Base-by-base conservation (phyloP, 2,329 filamentous ascomycete genomes). In the Diaporthe sp. region DNA sequence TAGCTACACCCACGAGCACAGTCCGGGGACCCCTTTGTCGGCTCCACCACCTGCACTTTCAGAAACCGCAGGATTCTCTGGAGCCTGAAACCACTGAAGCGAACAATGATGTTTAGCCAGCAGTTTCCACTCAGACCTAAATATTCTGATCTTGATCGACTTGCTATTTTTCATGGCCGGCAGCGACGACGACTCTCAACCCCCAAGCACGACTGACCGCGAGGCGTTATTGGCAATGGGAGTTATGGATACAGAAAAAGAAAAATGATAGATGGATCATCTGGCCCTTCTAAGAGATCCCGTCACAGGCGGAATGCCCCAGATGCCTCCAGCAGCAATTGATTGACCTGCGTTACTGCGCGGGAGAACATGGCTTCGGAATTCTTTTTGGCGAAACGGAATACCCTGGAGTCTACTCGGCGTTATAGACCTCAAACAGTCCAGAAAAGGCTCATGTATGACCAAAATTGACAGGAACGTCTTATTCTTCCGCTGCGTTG, bases 371-470 rank as follows among this genome's bases (percentile, higher is more conserved):
- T 64, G 40, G 25, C 25, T 64, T 64, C 25, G 25, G 17, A 9
- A n/a, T 28, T 13, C 28, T 52, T 25, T 52, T 40, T 35, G 64
- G 47, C 47, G 45, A 68, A 67, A 54, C n/a, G 64, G 64, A 25
- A 68, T 68, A 68, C 64, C 64, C 47, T 40, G 33, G 64, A 54
- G 64, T 68, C 64, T 35, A 68, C 47, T 30, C 15, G 64, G 64
- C 47, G 64, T 68, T 68, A 68, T 68, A 68, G 64, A 68, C 64
- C 47, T 54, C 33, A 13, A 54, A 19, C 25, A 54, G 15, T 38
- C 17, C n/a, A 19, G 19, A 28, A 22, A 13, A 25, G 35, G 61
- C 33, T 28, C 17, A 8, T 40, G n/a, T 22, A 54, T 25, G n/a
- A 38, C 7, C 30, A 40, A 54, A 68, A 54, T 68, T 68, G 64